Percentiles rank a stretch among this genome's conserved stretches.
Conservation (phyloP, 352 stramenopile species). For the Phytophthora pluvialis region DNA sequence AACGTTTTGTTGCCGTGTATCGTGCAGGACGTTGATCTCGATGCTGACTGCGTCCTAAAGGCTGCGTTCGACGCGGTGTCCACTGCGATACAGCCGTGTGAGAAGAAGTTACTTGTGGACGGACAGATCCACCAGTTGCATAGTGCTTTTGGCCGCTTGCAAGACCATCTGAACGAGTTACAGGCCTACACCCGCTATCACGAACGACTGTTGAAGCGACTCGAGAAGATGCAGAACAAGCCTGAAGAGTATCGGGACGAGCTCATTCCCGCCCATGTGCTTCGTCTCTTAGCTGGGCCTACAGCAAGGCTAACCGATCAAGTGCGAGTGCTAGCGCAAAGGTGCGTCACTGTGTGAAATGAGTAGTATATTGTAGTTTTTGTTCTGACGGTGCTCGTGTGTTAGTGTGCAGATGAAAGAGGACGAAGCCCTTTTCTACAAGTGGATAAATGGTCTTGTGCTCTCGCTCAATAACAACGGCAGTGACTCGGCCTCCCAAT, state of each 20-base stretch:
- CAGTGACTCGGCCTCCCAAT: neutral
- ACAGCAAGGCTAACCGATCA: slow-evolving; percentile 44
- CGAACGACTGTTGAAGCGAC: slow-evolving; percentile 44
- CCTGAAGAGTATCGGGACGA: slow-evolving; percentile 26
- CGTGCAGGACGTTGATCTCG: slow-evolving; percentile 39
- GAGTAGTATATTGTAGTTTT: neutral
- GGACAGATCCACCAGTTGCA: slow-evolving; percentile 51
- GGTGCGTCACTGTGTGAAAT: slow-evolving; percentile 29
- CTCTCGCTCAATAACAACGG: slow-evolving; percentile 18
- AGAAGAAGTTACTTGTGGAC: slow-evolving; percentile 20
- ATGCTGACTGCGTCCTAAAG: slow-evolving; percentile 8
- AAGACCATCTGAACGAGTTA: slow-evolving; percentile 47
- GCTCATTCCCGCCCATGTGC: slow-evolving; percentile 46
- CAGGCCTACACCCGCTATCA: slow-evolving; percentile 43
- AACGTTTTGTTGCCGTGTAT: neutral
- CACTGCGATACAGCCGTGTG: neutral
- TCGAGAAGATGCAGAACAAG: slow-evolving; percentile 43
- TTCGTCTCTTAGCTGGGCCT: slow-evolving; percentile 47
- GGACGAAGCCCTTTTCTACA: slow-evolving; percentile 72
- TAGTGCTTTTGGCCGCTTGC: slow-evolving; percentile 47
- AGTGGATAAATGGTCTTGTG: slow-evolving; percentile 72
- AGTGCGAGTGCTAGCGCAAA: slow-evolving; percentile 46
- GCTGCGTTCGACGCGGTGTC: slow-evolving; percentile 13
- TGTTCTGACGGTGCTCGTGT: slow-evolving; percentile 2
- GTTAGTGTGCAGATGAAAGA: slow-evolving; percentile 64